These are phyloP conservation scores for Mucor racemosus DNA, from an alignment of 371 early-diverging fungal genomes.

Conservation along the genomic window DNA sequence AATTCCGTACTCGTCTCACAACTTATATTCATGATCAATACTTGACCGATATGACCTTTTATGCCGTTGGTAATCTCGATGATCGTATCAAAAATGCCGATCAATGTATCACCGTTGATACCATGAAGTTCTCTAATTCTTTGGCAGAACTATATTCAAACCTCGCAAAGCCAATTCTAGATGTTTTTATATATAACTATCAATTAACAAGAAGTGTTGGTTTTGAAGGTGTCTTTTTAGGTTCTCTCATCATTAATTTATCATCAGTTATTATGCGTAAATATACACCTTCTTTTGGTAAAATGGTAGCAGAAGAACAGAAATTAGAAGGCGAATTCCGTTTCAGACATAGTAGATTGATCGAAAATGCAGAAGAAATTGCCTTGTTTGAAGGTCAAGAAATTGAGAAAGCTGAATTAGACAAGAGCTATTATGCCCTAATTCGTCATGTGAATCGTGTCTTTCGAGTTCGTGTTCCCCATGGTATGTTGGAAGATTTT, in stretches of 20 bases:
- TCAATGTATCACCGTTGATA: conserved; percentile 90
- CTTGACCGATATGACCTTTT: conserved; percentile 85
- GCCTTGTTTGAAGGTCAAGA: conserved; percentile 83
- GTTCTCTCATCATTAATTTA: conserved; percentile 72
- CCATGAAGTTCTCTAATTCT: conserved; percentile 82
- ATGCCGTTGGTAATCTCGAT: conserved; percentile 83
- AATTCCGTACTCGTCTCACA: conserved; percentile 87
- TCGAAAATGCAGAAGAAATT: conserved; percentile 91
- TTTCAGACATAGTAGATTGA: conserved; percentile 83
- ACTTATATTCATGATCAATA: conserved; percentile 84
- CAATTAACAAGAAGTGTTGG: conserved; percentile 85
- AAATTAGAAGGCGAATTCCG: conserved; percentile 88
- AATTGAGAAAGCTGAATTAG: conserved; percentile 78
- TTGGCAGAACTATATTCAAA: conserved; percentile 82
- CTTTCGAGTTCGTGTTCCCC: conserved; percentile 78
- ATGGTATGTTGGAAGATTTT: conserved; percentile 91
- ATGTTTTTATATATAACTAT: conserved; percentile 85
- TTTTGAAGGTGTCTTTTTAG: conserved; percentile 70
- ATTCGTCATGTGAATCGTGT: conserved; percentile 85
- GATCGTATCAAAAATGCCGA: conserved; percentile 88
- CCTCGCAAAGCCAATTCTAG: conserved; percentile 86
- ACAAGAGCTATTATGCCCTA: conserved; percentile 73
- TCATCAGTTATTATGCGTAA: conserved; percentile 76
- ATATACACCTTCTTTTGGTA: conserved; percentile 89
- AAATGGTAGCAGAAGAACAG: conserved; percentile 84